A percentile compares a stretch with the other conserved stretches of the same genome.
Conservation (phyloP, 2,329 filamentous ascomycete genomes). For the Coniochaeta sp. region DNA sequence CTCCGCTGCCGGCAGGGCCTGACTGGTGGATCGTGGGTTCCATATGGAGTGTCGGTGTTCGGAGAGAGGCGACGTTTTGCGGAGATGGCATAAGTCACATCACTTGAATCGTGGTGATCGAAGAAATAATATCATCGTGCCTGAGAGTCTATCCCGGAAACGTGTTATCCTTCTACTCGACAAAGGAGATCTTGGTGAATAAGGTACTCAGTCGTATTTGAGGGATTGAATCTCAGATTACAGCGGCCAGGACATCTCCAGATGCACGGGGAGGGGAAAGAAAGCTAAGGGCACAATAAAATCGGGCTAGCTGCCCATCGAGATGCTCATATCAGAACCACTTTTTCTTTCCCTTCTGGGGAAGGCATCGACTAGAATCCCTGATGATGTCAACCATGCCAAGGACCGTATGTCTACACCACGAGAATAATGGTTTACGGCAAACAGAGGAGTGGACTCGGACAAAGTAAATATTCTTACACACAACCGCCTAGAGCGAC, state of each 20-base stretch:
- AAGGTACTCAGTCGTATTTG: background rate
- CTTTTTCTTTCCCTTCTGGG: background rate
- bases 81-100: background rate
- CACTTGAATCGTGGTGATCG: background rate
- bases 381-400: background rate
- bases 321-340: background rate
- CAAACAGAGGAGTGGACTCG: background rate
- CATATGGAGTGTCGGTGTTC: background rate
- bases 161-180: background rate
- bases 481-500: background rate
- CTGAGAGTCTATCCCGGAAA: background rate
- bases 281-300: background rate
- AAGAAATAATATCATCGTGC: background rate
- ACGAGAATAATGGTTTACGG: background rate
- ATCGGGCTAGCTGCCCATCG: background rate
- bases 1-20: background rate
- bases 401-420: no score
- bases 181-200: background rate
- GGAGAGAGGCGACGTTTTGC: background rate
- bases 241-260: background rate
- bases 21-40: background rate
- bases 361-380: background rate
- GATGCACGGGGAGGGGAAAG: background rate
- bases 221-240: background rate
- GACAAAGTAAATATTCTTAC: conserved; percentile 1